A percentile compares a stretch with the other conserved stretches of the same genome.
Conservation (phyloP, 768 basidiomycete genomes). For the Serendipita sp. region DNA sequence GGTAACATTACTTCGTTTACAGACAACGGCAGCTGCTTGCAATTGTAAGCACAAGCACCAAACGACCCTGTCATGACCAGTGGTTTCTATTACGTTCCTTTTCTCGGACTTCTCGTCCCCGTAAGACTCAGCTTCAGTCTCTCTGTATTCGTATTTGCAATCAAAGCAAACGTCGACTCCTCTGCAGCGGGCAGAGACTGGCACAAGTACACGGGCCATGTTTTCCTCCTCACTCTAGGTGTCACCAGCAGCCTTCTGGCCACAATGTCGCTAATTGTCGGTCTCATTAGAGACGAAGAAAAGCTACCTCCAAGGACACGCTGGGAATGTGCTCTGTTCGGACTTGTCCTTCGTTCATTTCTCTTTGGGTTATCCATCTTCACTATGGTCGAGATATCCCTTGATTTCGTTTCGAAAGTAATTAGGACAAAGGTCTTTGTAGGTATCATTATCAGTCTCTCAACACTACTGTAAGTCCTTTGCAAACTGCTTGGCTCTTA, state of each 20-base stretch:
- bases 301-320: not conserved
- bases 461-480: too few species aligned
- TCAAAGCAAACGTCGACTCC: not conserved
- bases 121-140: not conserved
- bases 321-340: not conserved
- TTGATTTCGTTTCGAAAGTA: not conserved
- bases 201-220: not conserved
- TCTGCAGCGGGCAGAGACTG: not conserved
- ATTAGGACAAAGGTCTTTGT: too few species aligned
- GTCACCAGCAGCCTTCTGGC: not conserved
- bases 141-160: not conserved
- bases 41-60: too few species aligned
- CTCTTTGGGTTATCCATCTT: not conserved
- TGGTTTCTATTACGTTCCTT: not conserved
- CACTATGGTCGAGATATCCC: not conserved
- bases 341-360: not conserved
- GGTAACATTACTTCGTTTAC: too few species aligned
- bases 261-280: not conserved
- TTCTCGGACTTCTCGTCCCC: not conserved
- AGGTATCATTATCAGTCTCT: too few species aligned
- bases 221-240: not conserved
- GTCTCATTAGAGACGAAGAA: not conserved
- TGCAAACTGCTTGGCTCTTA: too few species aligned
- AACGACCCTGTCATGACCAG: too few species aligned
- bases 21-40: not conserved